Evolutionary conservation across 2,329 filamentous ascomycete species (phyloP).

Genomic region (Didymosphaeria variabile): DNA sequence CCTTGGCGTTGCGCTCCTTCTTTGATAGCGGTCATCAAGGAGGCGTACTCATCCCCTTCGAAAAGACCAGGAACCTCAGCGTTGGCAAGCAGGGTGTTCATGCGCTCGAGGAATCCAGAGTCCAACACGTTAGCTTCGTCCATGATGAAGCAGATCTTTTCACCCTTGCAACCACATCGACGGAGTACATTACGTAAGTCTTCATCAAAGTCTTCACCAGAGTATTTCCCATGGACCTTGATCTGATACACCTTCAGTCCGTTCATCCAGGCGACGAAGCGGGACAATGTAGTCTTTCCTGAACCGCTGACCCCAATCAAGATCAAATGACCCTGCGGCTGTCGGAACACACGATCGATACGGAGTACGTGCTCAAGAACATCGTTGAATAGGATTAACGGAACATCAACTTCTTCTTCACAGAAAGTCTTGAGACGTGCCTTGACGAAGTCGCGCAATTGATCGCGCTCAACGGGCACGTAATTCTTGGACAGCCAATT

Average conservation of each 20-base stretch:
- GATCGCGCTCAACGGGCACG: slow-evolving; percentile 92
- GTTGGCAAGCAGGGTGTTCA: slow-evolving; percentile 98
- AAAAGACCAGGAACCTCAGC: slow-evolving; percentile 99
- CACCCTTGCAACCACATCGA: slow-evolving; percentile 94
- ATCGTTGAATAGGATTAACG: slow-evolving; percentile 98
- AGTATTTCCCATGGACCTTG: slow-evolving; percentile 99
- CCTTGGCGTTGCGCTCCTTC: slow-evolving; percentile 97
- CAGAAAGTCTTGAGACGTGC: slow-evolving; percentile 97
- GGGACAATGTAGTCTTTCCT: slow-evolving; percentile 96
- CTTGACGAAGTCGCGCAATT: slow-evolving; percentile 96
- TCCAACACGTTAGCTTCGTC: slow-evolving; percentile 98
- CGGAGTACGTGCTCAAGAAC: slow-evolving; percentile 97
- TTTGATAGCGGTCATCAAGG: slow-evolving; percentile 99
- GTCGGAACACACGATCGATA: slow-evolving; percentile 97
- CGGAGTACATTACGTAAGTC: slow-evolving; percentile 93
- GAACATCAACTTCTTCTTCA: slow-evolving; percentile 98
- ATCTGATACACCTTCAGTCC: slow-evolving; percentile 99
- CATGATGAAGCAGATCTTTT: slow-evolving; percentile 99
- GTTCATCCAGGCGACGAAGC: slow-evolving; percentile 99
- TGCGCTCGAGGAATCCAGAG: slow-evolving; percentile 97
- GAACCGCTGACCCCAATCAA: slow-evolving; percentile 98
- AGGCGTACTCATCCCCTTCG: slow-evolving; percentile 97
- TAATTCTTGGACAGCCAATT: slow-evolving; percentile 99
- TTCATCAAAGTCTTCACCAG: slow-evolving; percentile 97
- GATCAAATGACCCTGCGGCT: slow-evolving; percentile 97